Evolutionary conservation across 148 eudicot species (phyloP).

Genomic region (Silene uniflora): DNA sequence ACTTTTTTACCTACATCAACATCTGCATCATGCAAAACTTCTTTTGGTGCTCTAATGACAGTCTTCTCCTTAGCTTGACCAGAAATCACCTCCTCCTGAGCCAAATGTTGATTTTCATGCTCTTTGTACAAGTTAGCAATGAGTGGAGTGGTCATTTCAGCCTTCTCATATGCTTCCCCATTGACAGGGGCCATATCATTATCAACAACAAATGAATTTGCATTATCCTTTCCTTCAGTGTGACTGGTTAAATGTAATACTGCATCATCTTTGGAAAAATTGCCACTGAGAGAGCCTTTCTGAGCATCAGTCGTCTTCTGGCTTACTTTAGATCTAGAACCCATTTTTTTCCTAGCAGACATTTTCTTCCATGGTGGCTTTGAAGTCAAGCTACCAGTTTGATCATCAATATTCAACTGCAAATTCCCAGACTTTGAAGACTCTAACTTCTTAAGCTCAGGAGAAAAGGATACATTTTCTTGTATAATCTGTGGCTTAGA

Average conservation of each 20-base stretch:
- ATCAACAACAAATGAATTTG: constrained; percentile 15
- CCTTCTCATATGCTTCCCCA: constrained; percentile 28
- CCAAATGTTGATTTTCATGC: constrained; percentile 23
- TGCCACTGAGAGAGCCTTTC: constrained; percentile 37
- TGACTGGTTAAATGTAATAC: constrained; percentile 19
- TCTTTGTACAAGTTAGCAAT: constrained; percentile 18
- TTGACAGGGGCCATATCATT: constrained; percentile 21
- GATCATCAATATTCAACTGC: constrained; percentile 27
- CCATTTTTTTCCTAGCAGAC: constrained; percentile 52
- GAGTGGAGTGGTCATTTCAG: constrained; percentile 21
- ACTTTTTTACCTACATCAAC: constrained; percentile 13
- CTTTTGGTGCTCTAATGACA: constrained; percentile 18
- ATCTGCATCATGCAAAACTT: constrained; percentile 14
- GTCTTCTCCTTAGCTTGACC: constrained; percentile 36
- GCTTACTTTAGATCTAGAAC: constrained; percentile 43
- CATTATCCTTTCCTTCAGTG: constrained; percentile 12
- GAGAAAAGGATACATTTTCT: constrained; percentile 26
- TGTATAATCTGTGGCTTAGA: constrained; percentile 24
- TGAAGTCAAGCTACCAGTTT: constrained; percentile 24
- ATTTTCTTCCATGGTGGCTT: constrained; percentile 46
- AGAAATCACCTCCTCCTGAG: constrained; percentile 35
- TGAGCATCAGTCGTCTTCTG: constrained; percentile 30
- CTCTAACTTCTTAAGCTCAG: constrained; percentile 21
- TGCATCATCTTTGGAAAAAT: constrained; percentile 27
- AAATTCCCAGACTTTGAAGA: constrained; percentile 30